Evolutionary conservation across 441 rosid species (phyloP), one percentile per base, ranked within the genome.

Genomic region (Jatropha podagrica): DNA sequence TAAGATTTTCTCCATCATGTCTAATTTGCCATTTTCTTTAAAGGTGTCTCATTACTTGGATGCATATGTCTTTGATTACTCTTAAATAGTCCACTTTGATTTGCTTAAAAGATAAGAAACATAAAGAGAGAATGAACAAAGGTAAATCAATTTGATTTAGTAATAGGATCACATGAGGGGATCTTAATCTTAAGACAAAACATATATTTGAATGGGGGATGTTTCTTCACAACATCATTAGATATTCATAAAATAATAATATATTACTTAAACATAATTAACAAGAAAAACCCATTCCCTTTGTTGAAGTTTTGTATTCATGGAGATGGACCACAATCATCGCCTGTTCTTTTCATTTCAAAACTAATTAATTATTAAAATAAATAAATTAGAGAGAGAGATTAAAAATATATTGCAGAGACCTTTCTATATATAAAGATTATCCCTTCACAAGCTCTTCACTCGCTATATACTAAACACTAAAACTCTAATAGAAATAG

Each of bases 291-390:
- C 17, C 10, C 4, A 20, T 59, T 40, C 32, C 14, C 4, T 66
- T 64, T 61, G 7, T 18, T 55, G 18, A 55, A 55, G 5, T 52
- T 64, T 71, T 41, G 20, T 60, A 2, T 4, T 9, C 23, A 26
- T 82, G 0, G 23, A 23, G 23, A 23, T 23, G 81, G 74, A 51
- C 83, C 86, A 82, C 81, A 77, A 60, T 76, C 80, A 77, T 72
- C 62, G 51, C 81, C 79, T 41, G 27, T 42, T 71, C 63, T 73
- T 63, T 56, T 86, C 77, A 80, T 81, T 32, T 83, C 78, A 12
- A 79, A 84, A 79, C 77, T 76, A 78, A 79, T 15, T 5, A 4
- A 54, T 54, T 6, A 44, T 44, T 44, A 44, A 44, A 44, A 15
- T 18, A 54, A 54, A 14, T n/a, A 1, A 18, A 56, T 18, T 68